phyloP scores from a whole-genome alignment of 805 yeast genomes.

The Saccharomycopsis lassenensis region DNA sequence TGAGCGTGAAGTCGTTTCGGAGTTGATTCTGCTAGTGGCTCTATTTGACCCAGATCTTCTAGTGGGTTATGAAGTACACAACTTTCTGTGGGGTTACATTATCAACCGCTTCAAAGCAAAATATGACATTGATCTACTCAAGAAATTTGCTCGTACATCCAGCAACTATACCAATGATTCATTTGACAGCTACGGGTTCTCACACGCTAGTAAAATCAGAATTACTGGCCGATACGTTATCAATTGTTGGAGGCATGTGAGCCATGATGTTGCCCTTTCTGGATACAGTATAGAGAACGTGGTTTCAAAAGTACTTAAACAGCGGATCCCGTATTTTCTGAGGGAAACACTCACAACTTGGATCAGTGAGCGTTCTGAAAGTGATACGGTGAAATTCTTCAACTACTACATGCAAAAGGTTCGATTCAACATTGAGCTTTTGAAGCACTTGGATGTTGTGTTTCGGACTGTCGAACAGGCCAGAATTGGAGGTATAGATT shows the following conservation, averaged over 20 bases:
- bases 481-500: slow-evolving; percentile 79
- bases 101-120: slow-evolving; percentile 45
- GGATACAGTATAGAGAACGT: slow-evolving; percentile 73
- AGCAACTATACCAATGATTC: slow-evolving; percentile 38
- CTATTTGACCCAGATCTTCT: slow-evolving; percentile 78
- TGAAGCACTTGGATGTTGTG: slow-evolving; percentile 55
- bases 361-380: slow-evolving; percentile 12
- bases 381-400: slow-evolving; percentile 27
- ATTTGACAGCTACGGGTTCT: slow-evolving; percentile 71
- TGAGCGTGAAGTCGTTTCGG: slow-evolving; percentile 52
- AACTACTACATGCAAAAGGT: slow-evolving; percentile 38
- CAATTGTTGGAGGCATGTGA: slow-evolving; percentile 73
- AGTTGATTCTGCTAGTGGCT: slow-evolving; percentile 44
- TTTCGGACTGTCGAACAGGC: slow-evolving; percentile 73
- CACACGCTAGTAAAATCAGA: slow-evolving; percentile 58
- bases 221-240: slow-evolving; percentile 76
- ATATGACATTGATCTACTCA: slow-evolving; percentile 42
- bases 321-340: slow-evolving; percentile 53
- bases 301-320: slow-evolving; percentile 54
- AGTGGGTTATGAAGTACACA: slow-evolving; percentile 74
- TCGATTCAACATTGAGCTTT: slow-evolving; percentile 31
- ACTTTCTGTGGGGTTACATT: slow-evolving; percentile 83
- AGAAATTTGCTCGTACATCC: slow-evolving; percentile 50
- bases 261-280: slow-evolving; percentile 49
- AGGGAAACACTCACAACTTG: slow-evolving; percentile 37